Evolutionary conservation across 768 basidiomycete genomes (phyloP), one percentile per base, ranked within the genome.

Genomic region (Mycena floridula): DNA sequence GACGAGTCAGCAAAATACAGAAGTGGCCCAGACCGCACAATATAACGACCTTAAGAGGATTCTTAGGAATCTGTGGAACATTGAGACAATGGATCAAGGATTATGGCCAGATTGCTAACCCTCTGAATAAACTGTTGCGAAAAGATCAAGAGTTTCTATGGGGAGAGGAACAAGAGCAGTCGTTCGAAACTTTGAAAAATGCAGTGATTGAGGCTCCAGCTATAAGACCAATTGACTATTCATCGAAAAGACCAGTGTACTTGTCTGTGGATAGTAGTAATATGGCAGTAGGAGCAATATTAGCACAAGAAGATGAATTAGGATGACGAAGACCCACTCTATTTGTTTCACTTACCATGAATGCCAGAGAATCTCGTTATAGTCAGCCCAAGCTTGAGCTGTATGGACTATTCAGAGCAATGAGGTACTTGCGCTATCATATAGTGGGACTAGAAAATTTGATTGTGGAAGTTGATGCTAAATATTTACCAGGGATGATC

Each of bases 331-430:
- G 7, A 3, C 32, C 32, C 13, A 18, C 32, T 7, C 7, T 13
- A 7, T 35, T 15, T 35, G 32, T 13, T 4, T 69, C 65, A 1
- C 37, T 69, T 12, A 51, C 62, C 1, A 44, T 63, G 25, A 67
- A 59, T 47, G 21, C 61, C 2, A 16, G 47, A 3, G 60, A 67
- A 46, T 41, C 56, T 2, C 21, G 51, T 4, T 68, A 63, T 47
- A 64, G 61, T 3, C 65, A 68, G 35, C 52, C 61, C 0, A 68
- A 69, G 27, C 36, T 65, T 0, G 65, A 68, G 48, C 50, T 67
- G 0, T 69, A 62, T 40, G 59, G 67, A 1, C 30, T 65, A 0
- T 67, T 49, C 39, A 49, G 59, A 0, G 53, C 59, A 3, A 39
- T 69, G 3, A 36, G 55, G 21, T 49, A 51, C 15, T 55, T 55